A percentile compares a stretch with the other conserved stretches of the same genome.
Conservation (phyloP, 352 stramenopile genomes). For the Phytophthora palmivora region DNA sequence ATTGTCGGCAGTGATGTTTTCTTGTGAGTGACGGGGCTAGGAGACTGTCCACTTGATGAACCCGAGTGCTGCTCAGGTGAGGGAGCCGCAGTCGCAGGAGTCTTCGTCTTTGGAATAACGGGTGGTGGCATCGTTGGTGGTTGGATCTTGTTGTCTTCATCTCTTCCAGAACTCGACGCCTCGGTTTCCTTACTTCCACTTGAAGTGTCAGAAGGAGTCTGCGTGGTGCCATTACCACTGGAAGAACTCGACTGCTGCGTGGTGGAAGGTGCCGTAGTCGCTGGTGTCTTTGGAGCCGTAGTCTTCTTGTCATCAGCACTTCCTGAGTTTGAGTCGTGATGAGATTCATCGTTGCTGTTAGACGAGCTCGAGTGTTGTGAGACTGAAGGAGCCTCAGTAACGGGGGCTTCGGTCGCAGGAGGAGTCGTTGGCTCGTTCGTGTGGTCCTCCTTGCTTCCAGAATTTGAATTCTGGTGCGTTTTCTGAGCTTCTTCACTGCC, state of each 20-base stretch:
- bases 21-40: not conserved
- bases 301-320: slow-evolving; percentile 9
- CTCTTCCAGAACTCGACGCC: slow-evolving; percentile 1
- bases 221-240: not conserved
- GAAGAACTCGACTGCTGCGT: slow-evolving; percentile 2
- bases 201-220: not conserved
- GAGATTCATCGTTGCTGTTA: not conserved
- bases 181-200: not conserved
- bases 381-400: slow-evolving; percentile 3
- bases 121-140: slow-evolving; percentile 1
- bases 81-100: slow-evolving; percentile 1
- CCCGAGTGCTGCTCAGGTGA: not conserved
- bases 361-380: not conserved
- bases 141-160: not conserved
- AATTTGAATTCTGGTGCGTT: not conserved
- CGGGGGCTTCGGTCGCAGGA: slow-evolving; percentile 1
- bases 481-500: not conserved
- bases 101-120: not conserved
- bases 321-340: slow-evolving; percentile 11
- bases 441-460: slow-evolving; percentile 1
- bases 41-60: slow-evolving; percentile 2
- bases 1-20: slow-evolving; percentile 1
- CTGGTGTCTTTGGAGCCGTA: not conserved
- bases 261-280: not conserved
- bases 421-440: not conserved